These are phyloP conservation scores for Micromonas commoda DNA, from an alignment of 139 green algal species.

Conservation along the genomic window DNA sequence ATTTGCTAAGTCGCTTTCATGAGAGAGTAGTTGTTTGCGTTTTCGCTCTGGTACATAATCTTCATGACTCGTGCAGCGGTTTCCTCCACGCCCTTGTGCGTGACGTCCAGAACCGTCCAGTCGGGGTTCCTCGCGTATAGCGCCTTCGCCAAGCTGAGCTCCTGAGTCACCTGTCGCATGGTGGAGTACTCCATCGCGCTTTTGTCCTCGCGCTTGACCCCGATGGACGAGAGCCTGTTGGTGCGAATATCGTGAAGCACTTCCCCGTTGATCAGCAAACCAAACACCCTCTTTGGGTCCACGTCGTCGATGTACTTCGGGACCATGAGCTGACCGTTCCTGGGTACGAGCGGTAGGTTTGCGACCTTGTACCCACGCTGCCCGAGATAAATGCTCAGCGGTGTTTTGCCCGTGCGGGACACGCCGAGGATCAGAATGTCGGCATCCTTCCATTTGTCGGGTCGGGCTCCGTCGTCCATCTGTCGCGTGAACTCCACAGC, in stretches of 20 bases:
- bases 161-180: conserved; percentile 34
- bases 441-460: conserved; percentile 42
- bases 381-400: conserved; percentile 55
- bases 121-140: conserved; percentile 46
- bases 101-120: conserved; percentile 54
- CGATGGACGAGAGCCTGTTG: conserved; percentile 46
- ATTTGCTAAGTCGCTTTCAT: too few relatives aligned
- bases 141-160: conserved; percentile 41
- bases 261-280: conserved; percentile 45
- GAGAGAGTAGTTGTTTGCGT: background rate
- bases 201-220: conserved; percentile 22
- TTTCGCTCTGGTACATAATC: conserved; percentile 26
- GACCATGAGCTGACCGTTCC: conserved; percentile 26
- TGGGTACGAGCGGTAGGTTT: conserved; percentile 50
- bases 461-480: conserved; percentile 50
- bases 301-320: conserved; percentile 38
- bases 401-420: conserved; percentile 39
- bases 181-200: conserved; percentile 35
- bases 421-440: conserved; percentile 54
- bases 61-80: conserved; percentile 47
- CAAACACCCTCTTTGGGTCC: conserved; percentile 37
- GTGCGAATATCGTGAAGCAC: conserved; percentile 44
- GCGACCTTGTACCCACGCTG: conserved; percentile 53
- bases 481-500: conserved; percentile 57
- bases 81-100: conserved; percentile 49